These are phyloP conservation scores for Guillardia theta DNA, from an alignment of 78 protist species.

Conservation along the genomic window DNA sequence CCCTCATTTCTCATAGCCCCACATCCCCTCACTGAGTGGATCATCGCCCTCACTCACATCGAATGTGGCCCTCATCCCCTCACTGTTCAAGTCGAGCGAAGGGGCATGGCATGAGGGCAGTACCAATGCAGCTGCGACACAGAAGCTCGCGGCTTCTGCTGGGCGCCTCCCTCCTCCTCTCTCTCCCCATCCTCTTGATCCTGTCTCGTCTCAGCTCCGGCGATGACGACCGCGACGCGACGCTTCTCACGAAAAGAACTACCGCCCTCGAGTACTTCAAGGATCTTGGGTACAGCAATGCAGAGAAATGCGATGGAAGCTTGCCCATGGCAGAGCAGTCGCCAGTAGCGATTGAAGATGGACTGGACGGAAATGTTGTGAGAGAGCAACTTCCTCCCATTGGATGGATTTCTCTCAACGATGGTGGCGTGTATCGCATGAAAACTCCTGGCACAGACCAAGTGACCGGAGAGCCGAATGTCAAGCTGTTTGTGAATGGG, in stretches of 20 bases:
- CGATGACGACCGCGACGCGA: not conserved
- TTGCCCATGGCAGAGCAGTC: not conserved
- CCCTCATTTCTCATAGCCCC: no score
- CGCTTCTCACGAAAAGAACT: not conserved
- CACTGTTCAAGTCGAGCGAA: no score
- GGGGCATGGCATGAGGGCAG: no score
- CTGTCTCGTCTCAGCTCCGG: not conserved
- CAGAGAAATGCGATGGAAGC: not conserved
- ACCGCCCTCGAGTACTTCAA: not conserved
- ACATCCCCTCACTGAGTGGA: no score
- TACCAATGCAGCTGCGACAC: no score
- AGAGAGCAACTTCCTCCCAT: not conserved
- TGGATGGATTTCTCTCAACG: not conserved
- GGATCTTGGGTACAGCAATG: not conserved
- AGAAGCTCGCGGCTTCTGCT: no score
- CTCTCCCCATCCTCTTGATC: not conserved
- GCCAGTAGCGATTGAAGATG: not conserved
- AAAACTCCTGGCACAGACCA: not conserved
- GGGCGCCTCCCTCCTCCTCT: not conserved
- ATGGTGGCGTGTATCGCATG: not conserved
- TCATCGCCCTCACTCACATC: not conserved
- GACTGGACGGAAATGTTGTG: not conserved
- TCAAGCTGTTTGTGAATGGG: not conserved
- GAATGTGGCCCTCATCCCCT: no score
- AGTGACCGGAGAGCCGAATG: not conserved